Percentiles rank a stretch among this genome's conserved stretches.
phyloP scores from a whole-genome alignment of 345 rosid genomes.

The Cochlearia excelsa region DNA sequence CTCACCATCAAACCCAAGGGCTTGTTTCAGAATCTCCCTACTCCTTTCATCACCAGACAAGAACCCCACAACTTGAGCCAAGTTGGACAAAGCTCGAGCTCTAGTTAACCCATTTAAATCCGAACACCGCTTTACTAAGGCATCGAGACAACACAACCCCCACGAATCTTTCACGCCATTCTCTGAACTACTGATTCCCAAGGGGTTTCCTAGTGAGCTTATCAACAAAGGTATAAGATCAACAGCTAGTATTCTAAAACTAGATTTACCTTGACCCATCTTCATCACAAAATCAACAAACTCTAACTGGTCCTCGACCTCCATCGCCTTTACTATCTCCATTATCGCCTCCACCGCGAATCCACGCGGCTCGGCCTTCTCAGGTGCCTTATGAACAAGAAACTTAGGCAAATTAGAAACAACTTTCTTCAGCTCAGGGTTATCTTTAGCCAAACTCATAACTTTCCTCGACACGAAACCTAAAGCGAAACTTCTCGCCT shows the following conservation, averaged over 20 bases:
- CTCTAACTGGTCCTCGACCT: slow-evolving; percentile 46
- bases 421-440: slow-evolving; percentile 51
- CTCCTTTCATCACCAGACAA: slow-evolving; percentile 48
- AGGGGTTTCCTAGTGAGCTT: slow-evolving; percentile 48
- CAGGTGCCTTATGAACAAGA: slow-evolving; percentile 74
- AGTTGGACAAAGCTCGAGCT: slow-evolving; percentile 78
- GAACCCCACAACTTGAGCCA: slow-evolving; percentile 72
- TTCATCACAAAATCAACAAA: slow-evolving; percentile 57
- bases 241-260: slow-evolving; percentile 69
- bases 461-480: slow-evolving; percentile 49
- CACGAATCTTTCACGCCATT: slow-evolving; percentile 41
- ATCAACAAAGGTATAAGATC: slow-evolving; percentile 66
- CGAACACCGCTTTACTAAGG: slow-evolving; percentile 66
- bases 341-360: slow-evolving; percentile 73
- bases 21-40: slow-evolving; percentile 48
- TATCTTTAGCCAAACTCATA: slow-evolving; percentile 38
- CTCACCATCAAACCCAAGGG: slow-evolving; percentile 46
- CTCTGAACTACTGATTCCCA: slow-evolving; percentile 34
- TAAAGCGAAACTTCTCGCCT: slow-evolving; percentile 63
- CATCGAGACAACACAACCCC: slow-evolving; percentile 60
- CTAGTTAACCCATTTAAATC: slow-evolving; percentile 57
- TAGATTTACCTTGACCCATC: slow-evolving; percentile 71
- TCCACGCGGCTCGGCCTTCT: slow-evolving; percentile 84
- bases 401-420: slow-evolving; percentile 61
- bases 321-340: slow-evolving; percentile 66